These are phyloP conservation scores for Ailanthus altissimus DNA, from an alignment of 345 rosid genomes.

Conservation along the genomic window DNA sequence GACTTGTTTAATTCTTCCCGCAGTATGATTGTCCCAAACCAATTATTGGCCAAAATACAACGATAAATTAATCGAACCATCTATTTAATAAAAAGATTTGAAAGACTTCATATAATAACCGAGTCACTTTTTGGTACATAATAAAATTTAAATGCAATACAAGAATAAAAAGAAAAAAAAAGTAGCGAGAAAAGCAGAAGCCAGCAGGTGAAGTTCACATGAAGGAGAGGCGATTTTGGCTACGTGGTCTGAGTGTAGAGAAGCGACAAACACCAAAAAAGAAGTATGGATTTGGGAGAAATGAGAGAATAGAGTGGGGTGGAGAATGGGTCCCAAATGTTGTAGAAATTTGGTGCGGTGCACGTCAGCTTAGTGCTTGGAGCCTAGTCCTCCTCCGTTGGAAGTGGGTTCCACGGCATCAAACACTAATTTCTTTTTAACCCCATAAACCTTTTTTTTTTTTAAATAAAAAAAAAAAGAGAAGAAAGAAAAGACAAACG, in stretches of 20 bases:
- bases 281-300: neutral
- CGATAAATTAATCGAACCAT: neutral
- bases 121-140: neutral
- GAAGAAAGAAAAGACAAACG: neutral
- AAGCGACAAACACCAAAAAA: neutral
- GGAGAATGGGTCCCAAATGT: constrained; percentile 18
- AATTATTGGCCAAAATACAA: neutral
- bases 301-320: neutral
- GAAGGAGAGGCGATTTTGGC: constrained; percentile 14
- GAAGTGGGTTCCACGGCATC: constrained; percentile 77
- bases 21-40: neutral
- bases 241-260: constrained; percentile 7
- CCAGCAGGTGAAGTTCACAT: constrained; percentile 9
- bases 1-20: too few relatives aligned
- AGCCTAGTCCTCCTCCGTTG: constrained; percentile 51
- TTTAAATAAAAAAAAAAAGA: neutral
- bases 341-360: constrained; percentile 42
- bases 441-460: too few relatives aligned
- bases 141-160: neutral
- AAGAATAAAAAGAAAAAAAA: neutral
- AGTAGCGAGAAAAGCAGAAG: neutral
- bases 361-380: constrained; percentile 50
- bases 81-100: neutral
- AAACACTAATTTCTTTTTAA: constrained; percentile 2
- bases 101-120: neutral